Evolutionary conservation across 352 stramenopile species (phyloP).

Genomic region (Globisporangium polare): DNA sequence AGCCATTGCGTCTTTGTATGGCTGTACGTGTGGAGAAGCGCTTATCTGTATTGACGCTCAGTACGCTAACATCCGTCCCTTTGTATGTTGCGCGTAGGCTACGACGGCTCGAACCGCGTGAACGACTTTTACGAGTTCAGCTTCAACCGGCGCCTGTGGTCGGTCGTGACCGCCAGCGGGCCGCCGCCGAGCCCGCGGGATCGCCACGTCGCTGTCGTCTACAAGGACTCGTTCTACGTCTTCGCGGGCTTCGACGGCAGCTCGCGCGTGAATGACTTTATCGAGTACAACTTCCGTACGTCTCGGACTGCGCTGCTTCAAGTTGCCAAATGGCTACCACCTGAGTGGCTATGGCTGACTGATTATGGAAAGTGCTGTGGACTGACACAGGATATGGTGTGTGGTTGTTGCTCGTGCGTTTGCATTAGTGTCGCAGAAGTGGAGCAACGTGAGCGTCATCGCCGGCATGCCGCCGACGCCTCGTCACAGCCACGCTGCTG

Average conservation of each 20-base stretch:
- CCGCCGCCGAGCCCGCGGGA: constrained; percentile 88
- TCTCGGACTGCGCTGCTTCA: neutral
- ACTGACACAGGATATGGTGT: neutral
- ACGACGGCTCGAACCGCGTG: constrained; percentile 90
- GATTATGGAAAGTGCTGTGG: neutral
- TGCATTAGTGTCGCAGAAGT: constrained; percentile 70
- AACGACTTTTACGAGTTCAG: constrained; percentile 95
- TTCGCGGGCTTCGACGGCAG: constrained; percentile 94
- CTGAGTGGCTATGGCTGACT: neutral
- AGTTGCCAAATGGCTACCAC: neutral
- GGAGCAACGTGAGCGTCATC: constrained; percentile 67
- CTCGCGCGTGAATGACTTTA: constrained; percentile 93
- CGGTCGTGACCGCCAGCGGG: constrained; percentile 60
- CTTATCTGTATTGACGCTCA: neutral
- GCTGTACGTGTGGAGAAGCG: neutral
- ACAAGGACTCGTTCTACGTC: constrained; percentile 93
- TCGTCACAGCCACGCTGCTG: constrained; percentile 94
- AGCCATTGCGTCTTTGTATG: neutral
- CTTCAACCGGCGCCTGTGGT: constrained; percentile 82
- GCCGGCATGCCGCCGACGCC: constrained; percentile 87
- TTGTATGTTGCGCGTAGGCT: constrained; percentile 40
- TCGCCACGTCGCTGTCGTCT: constrained; percentile 92
- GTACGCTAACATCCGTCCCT: neutral
- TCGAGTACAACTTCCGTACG: constrained; percentile 93
- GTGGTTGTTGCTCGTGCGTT: neutral